These are phyloP conservation scores for Hansenula anomala DNA, from an alignment of 1,139 yeast genomes.

Conservation along the genomic window DNA sequence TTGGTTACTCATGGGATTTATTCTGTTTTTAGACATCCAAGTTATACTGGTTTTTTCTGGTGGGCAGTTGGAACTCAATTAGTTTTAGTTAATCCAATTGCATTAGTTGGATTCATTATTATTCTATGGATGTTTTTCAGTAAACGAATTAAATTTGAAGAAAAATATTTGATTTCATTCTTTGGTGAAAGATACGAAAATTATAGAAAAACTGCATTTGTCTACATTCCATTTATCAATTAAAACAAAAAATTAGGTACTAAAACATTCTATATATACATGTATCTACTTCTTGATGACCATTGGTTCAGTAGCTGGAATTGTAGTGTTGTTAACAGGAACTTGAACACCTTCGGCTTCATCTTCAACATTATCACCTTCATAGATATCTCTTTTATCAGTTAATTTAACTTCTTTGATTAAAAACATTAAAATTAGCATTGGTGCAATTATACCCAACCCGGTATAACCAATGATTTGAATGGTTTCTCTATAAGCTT, in stretches of 20 bases:
- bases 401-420: slow-evolving; percentile 14
- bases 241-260: slow-evolving; percentile 16
- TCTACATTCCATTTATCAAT: slow-evolving; percentile 61
- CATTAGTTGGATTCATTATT: slow-evolving; percentile 40
- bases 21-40: slow-evolving; percentile 69
- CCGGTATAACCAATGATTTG: slow-evolving; percentile 18
- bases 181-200: slow-evolving; percentile 60
- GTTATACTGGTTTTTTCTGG: slow-evolving; percentile 86
- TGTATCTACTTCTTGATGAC: too few species aligned
- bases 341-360: neutral
- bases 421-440: slow-evolving; percentile 16
- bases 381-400: slow-evolving; percentile 9
- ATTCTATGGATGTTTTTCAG: slow-evolving; percentile 66
- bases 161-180: slow-evolving; percentile 53
- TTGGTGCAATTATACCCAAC: slow-evolving; percentile 17
- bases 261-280: too few species aligned
- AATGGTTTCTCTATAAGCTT: slow-evolving; percentile 18
- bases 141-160: slow-evolving; percentile 67
- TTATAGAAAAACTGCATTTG: slow-evolving; percentile 47
- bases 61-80: slow-evolving; percentile 91
- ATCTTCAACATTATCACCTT: neutral
- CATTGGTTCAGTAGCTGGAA: too few species aligned
- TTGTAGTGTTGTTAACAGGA: too few species aligned
- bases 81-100: slow-evolving; percentile 57
- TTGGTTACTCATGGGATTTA: slow-evolving; percentile 77